A percentile compares a stretch with the other conserved stretches of the same genome.
Conservation (phyloP, 2,329 filamentous ascomycete species). For the Colletotrichum aenigma region DNA sequence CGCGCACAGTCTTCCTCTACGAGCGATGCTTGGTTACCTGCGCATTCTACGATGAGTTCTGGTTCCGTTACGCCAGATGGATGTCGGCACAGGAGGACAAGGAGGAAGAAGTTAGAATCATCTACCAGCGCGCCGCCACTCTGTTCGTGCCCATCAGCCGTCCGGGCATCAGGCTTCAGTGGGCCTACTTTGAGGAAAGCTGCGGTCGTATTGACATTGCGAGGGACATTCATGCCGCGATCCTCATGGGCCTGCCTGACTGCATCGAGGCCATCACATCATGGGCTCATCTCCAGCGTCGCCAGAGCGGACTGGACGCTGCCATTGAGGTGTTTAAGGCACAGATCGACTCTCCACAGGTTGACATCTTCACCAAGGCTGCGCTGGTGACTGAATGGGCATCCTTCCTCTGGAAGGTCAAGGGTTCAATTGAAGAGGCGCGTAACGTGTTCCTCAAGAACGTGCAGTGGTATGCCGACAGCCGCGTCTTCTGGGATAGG, state of each 20-base stretch:
- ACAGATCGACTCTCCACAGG: slow-evolving; percentile 75
- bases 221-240: slow-evolving; percentile 81
- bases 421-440: slow-evolving; percentile 80
- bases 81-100: slow-evolving; percentile 82
- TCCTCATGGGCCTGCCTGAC: slow-evolving; percentile 77
- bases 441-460: slow-evolving; percentile 85
- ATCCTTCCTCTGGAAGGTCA: slow-evolving; percentile 83
- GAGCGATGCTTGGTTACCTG: slow-evolving; percentile 93
- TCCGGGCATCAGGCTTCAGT: slow-evolving; percentile 84
- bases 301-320: slow-evolving; percentile 81
- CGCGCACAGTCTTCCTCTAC: slow-evolving; percentile 81
- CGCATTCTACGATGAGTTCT: slow-evolving; percentile 96
- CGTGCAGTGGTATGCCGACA: slow-evolving; percentile 82
- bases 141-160: slow-evolving; percentile 87
- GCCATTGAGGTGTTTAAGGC: slow-evolving; percentile 83
- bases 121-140: slow-evolving; percentile 86
- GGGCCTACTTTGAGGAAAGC: slow-evolving; percentile 94
- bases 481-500: slow-evolving; percentile 85
- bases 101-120: slow-evolving; percentile 88
- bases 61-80: slow-evolving; percentile 96
- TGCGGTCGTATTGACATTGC: slow-evolving; percentile 77
- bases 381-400: slow-evolving; percentile 90
- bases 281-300: slow-evolving; percentile 83
- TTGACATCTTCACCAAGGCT: slow-evolving; percentile 82
- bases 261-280: slow-evolving; percentile 89